These are phyloP conservation scores for Debaryomyces robertsiae DNA, from an alignment of 1,139 yeast genomes.

Conservation along the genomic window DNA sequence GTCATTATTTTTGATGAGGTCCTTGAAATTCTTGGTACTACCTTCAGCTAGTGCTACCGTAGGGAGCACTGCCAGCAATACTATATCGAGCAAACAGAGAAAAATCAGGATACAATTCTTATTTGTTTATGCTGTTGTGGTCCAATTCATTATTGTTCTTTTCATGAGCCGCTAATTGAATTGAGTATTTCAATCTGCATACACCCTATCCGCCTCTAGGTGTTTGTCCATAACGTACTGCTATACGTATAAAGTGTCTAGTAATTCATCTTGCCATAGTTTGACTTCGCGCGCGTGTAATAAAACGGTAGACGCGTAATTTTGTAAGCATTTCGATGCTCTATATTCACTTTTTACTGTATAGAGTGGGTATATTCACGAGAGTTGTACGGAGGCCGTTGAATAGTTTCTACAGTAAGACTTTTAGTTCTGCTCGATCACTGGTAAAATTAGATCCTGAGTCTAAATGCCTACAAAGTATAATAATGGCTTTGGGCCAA, in stretches of 20 bases:
- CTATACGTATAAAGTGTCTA: background rate
- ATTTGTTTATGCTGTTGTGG: conserved; percentile 79
- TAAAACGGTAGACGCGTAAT: no score
- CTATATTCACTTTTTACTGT: no score
- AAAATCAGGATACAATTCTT: conserved; percentile 85
- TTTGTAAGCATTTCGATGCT: no score
- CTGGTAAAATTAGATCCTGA: no score
- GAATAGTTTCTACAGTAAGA: no score
- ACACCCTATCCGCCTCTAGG: no score
- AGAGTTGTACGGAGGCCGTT: no score
- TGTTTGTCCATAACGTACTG: no score
- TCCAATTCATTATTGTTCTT: conserved; percentile 59
- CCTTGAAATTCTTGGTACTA: conserved; percentile 75
- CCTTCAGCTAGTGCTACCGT: conserved; percentile 51
- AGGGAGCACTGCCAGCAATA: conserved; percentile 49
- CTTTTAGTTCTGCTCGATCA: no score
- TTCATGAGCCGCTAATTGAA: conserved; percentile 35
- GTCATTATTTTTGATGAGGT: conserved; percentile 78
- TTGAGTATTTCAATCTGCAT: background rate
- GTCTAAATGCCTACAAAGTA: conserved; percentile 6
- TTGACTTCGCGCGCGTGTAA: no score
- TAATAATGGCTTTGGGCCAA: conserved; percentile 53
- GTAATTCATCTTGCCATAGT: background rate
- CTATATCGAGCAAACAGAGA: conserved; percentile 66
- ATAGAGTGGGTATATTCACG: no score